Evolutionary conservation across 2,329 filamentous ascomycete species (phyloP).

Genomic region (Scedosporium boydii): DNA sequence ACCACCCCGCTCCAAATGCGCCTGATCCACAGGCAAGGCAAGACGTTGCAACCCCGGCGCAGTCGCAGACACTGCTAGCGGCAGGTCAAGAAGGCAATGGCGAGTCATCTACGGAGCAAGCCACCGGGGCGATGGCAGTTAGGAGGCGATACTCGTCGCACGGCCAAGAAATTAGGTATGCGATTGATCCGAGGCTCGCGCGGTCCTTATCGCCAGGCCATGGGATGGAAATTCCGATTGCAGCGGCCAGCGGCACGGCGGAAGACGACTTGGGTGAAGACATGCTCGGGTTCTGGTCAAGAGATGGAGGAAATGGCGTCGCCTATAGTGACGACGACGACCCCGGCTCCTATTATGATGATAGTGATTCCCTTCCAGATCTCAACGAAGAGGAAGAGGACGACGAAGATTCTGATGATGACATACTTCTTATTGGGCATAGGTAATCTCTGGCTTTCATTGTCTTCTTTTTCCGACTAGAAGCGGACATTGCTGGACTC

Average conservation of each 20-base stretch:
- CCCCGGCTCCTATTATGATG: conserved; percentile 34
- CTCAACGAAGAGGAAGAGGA: conserved; percentile 15
- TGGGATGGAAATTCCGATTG: conserved; percentile 15
- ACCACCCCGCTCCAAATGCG: neutral
- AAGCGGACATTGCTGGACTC: neutral
- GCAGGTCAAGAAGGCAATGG: neutral
- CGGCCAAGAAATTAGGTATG: conserved; percentile 21
- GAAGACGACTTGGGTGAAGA: conserved; percentile 43
- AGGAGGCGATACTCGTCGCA: conserved; percentile 30
- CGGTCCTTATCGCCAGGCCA: conserved; percentile 33
- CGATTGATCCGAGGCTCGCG: conserved; percentile 29
- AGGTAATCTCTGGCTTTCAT: conserved; percentile 19
- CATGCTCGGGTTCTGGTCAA: conserved; percentile 46
- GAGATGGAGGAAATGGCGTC: neutral
- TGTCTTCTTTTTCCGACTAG: neutral
- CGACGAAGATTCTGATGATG: conserved; percentile 39
- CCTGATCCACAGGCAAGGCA: neutral
- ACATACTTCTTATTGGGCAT: conserved; percentile 41
- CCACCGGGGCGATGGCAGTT: conserved; percentile 1
- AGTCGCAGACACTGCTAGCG: neutral
- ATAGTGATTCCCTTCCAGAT: conserved; percentile 20
- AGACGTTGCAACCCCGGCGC: neutral
- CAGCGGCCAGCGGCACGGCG: conserved; percentile 14
- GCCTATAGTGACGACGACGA: conserved; percentile 31
- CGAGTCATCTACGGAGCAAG: conserved; percentile 3